These are phyloP conservation scores for Psilocybe cyanescens DNA, from an alignment of 768 basidiomycete species.

Conservation along the genomic window DNA sequence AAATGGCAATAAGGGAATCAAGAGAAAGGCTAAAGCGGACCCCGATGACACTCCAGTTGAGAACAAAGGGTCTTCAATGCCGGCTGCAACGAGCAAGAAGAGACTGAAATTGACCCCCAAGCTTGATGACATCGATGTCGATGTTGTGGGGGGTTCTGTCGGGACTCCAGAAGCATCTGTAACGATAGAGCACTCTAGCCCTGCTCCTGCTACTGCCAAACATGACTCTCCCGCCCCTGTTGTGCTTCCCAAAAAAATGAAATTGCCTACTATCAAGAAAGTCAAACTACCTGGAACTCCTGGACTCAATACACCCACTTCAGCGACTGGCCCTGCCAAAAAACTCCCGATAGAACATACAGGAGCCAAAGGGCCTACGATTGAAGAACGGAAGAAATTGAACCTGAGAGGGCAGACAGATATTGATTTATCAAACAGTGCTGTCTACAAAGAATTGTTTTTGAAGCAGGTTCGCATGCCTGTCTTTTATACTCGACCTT, in stretches of 20 bases:
- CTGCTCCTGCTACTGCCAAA: slow-evolving; percentile 32
- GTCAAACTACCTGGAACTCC: slow-evolving; percentile 68
- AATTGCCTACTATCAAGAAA: slow-evolving; percentile 52
- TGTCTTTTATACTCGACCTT: background rate
- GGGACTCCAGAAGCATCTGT: slow-evolving; percentile 22
- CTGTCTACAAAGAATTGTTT: slow-evolving; percentile 69
- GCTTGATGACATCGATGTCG: slow-evolving; percentile 36
- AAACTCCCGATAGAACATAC: slow-evolving; percentile 30
- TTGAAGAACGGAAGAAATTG: slow-evolving; percentile 27
- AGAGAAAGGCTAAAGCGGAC: slow-evolving; percentile 28
- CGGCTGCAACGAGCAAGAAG: slow-evolving; percentile 26
- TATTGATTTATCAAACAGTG: slow-evolving; percentile 63
- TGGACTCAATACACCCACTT: slow-evolving; percentile 38
- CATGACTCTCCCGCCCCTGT: slow-evolving; percentile 34
- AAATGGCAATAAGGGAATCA: slow-evolving; percentile 15
- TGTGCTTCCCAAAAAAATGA: slow-evolving; percentile 24
- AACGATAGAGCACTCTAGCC: slow-evolving; percentile 21
- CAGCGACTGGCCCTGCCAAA: slow-evolving; percentile 20
- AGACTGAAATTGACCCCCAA: slow-evolving; percentile 25
- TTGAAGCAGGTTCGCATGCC: slow-evolving; percentile 43
- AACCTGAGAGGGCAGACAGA: slow-evolving; percentile 51
- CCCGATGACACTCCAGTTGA: slow-evolving; percentile 11
- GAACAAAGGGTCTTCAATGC: slow-evolving; percentile 14
- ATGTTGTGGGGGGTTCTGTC: slow-evolving; percentile 34
- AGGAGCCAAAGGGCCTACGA: slow-evolving; percentile 15